Evolutionary conservation across 192 early-diverging fungal species (phyloP), one percentile per base, ranked within the genome.

Genomic region (Diversispora epigaea): DNA sequence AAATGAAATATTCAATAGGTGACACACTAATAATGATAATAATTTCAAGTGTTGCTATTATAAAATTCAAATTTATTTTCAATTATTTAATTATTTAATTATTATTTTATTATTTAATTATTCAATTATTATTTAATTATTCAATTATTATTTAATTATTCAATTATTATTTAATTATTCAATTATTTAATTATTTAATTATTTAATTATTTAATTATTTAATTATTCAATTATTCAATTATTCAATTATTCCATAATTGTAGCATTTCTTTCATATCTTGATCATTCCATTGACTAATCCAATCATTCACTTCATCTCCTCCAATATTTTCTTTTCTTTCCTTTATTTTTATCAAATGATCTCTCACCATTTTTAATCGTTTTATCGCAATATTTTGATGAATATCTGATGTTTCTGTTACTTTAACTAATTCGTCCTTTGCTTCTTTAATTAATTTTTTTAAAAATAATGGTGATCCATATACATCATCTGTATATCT

Each of bases 401-500:
- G 43, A 44, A 7, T 15, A 19, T 66, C 17, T 11, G n/a, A 12
- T 22, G 55, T 14, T 41, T 68, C 45, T 6, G 62, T 55, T 15
- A 72, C 39, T 50, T 45, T 58, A 15, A 54, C 21, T 3, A 80
- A 11, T 54, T 82, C 81, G 19, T 80, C 66, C n/a, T 65, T 71
- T 10, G 81, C 81, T 43, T 80, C 77, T 11, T 71, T 69, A 22
- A 83, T 73, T 43, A 83, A 14, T 19, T 50, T 25, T 44, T 78
- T 75, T 15, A 80, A 47, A 63, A 69, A 56, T 22, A 44, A 12
- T 0, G 83, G 81, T 12, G 82, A 41, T 4, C 70, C 79, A 60
- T 84, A 80, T 0, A 84, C 62, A 65, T 84, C 83, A 40, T 84
- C 77, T 6, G 70, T 73, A 71, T 84, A 84, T 3, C 50, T 63